These are phyloP conservation scores for Hymenoscyphus albidus DNA, from an alignment of 2,329 filamentous ascomycete species.

Conservation along the genomic window DNA sequence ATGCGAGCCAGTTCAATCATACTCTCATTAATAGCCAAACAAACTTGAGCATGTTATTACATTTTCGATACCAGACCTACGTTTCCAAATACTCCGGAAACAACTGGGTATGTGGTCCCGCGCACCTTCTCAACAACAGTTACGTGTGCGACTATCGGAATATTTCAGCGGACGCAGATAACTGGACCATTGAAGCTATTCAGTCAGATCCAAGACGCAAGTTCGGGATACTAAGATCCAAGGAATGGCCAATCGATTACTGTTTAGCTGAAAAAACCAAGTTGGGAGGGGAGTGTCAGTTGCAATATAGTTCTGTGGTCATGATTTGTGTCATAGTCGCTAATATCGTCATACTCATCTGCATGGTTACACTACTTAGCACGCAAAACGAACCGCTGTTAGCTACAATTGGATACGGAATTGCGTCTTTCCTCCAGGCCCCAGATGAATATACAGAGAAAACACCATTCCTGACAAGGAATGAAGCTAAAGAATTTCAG, in stretches of 20 bases:
- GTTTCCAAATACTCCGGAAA: too few relatives aligned
- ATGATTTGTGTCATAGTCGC: slow-evolving; percentile 20
- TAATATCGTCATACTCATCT: slow-evolving; percentile 18
- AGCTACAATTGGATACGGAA: slow-evolving; percentile 37
- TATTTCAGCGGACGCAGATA: slow-evolving; percentile 9
- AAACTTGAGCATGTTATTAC: background rate
- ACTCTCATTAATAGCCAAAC: background rate
- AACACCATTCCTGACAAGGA: too few relatives aligned
- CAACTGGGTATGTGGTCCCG: too few relatives aligned
- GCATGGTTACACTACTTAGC: slow-evolving; percentile 12
- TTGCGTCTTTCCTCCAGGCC: slow-evolving; percentile 33
- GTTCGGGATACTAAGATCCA: background rate
- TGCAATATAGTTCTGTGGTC: slow-evolving; percentile 24
- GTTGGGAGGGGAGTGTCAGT: slow-evolving; percentile 14
- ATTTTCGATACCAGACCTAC: background rate
- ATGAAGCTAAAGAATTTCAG: too few relatives aligned
- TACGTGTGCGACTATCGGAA: background rate
- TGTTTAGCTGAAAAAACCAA: slow-evolving; percentile 19
- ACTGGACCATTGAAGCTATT: slow-evolving; percentile 16
- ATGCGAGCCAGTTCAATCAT: too few relatives aligned
- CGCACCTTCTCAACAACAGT: too few relatives aligned
- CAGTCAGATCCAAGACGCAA: too few relatives aligned
- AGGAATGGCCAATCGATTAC: slow-evolving; percentile 23
- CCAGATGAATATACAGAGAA: too few relatives aligned
- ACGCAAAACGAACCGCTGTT: slow-evolving; percentile 22